phyloP scores from a whole-genome alignment of 2,329 filamentous ascomycete genomes.

The Cercospora zeae-maydis region DNA sequence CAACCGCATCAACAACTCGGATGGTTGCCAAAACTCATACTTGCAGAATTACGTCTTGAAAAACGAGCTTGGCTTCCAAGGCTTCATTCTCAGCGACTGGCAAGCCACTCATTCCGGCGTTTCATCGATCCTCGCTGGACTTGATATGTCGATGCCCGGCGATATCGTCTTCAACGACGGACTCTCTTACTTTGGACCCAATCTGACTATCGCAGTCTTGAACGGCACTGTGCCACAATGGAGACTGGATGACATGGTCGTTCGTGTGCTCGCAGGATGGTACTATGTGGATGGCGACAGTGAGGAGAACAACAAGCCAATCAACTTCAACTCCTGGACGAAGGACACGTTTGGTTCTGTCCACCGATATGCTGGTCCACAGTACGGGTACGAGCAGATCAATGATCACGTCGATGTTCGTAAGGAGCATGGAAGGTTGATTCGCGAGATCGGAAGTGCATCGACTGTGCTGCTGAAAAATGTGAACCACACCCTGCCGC shows the following conservation, averaged over 20 bases:
- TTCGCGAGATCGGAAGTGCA: constrained; percentile 71
- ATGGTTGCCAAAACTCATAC: constrained; percentile 66
- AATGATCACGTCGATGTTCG: constrained; percentile 82
- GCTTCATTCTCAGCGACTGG: constrained; percentile 50
- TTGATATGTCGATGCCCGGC: constrained; percentile 36
- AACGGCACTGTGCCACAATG: constrained; percentile 33
- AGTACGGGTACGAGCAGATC: constrained; percentile 62
- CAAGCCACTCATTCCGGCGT: constrained; percentile 33
- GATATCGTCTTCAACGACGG: constrained; percentile 25
- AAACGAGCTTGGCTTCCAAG: constrained; percentile 49
- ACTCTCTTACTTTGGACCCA: constrained; percentile 50
- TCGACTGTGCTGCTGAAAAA: constrained; percentile 70
- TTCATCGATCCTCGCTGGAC: constrained; percentile 29
- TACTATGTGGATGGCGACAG: constrained; percentile 56
- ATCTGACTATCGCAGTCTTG: constrained; percentile 30
- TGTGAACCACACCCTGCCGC: constrained; percentile 51
- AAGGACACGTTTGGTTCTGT: constrained; percentile 67
- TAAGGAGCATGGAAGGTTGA: constrained; percentile 65
- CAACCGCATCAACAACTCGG: constrained; percentile 45
- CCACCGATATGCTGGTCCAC: constrained; percentile 54
- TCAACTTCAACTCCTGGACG: constrained; percentile 87
- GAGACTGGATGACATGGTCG: constrained; percentile 36
- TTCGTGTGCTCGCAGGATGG: constrained; percentile 32
- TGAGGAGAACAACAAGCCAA: constrained; percentile 49
- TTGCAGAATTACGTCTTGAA: constrained; percentile 66